Conservation (phyloP, 306 rosid genomes). For the Casuarina glauca region DNA sequence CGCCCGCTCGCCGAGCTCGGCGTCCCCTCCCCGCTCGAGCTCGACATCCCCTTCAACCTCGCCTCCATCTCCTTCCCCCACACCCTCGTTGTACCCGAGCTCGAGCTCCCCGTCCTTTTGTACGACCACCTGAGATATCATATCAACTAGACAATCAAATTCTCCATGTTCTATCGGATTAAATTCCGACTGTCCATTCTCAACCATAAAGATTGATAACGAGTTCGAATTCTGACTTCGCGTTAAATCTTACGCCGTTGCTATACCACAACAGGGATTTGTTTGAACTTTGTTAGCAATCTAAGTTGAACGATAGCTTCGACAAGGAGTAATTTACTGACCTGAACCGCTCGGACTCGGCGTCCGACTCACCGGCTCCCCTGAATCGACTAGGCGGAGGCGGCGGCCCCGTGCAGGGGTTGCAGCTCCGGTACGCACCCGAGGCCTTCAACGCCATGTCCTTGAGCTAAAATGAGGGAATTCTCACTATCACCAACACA, state of each 20-base stretch:
- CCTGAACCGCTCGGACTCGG: slow-evolving; percentile 68
- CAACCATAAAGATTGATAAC: too few species aligned
- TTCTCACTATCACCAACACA: background rate
- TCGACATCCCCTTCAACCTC: slow-evolving; percentile 86
- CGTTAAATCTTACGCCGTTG: too few species aligned
- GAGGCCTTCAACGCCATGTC: slow-evolving; percentile 96
- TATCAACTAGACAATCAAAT: too few species aligned
- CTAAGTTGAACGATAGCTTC: too few species aligned
- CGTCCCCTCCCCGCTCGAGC: slow-evolving; percentile 85
- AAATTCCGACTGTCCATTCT: too few species aligned
- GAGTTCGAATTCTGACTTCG: too few species aligned
- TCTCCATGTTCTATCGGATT: too few species aligned
- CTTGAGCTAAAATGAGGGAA: slow-evolving; percentile 47
- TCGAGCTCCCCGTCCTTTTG: slow-evolving; percentile 75
- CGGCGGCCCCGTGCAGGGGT: slow-evolving; percentile 67
- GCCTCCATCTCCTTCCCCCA: slow-evolving; percentile 98
- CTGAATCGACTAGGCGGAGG: slow-evolving; percentile 20
- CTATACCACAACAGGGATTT: too few species aligned
- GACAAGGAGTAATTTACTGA: too few species aligned
- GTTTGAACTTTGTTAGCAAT: too few species aligned
- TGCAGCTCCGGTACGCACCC: slow-evolving; percentile 81
- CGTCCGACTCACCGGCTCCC: slow-evolving; percentile 56
- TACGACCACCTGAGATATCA: slow-evolving; percentile 49
- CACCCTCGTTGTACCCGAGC: slow-evolving; percentile 62
- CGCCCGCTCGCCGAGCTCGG: slow-evolving; percentile 76